phyloP scores from a whole-genome alignment of 345 rosid species.

The Punica granatum region DNA sequence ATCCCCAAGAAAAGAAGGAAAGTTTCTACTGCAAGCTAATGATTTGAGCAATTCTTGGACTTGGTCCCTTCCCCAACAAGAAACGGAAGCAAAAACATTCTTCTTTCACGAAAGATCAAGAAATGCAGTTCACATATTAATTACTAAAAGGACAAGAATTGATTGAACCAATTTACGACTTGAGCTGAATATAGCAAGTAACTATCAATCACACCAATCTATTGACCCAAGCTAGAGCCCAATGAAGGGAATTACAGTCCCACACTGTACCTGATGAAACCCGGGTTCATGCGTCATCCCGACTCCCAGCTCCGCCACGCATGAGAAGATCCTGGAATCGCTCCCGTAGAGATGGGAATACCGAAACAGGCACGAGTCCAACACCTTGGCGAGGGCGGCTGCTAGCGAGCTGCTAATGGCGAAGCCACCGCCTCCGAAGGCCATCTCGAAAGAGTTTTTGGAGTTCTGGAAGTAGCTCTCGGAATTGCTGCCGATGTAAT shows the following conservation, averaged over 20 bases:
- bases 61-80: neutral
- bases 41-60: constrained; percentile 1
- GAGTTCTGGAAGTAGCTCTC: constrained; percentile 76
- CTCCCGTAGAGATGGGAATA: constrained; percentile 82
- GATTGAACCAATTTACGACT: neutral
- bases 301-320: constrained; percentile 82
- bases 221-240: neutral
- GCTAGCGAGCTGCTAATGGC: constrained; percentile 66
- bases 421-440: constrained; percentile 90
- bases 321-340: constrained; percentile 75
- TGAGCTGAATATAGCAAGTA: neutral
- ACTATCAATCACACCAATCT: neutral
- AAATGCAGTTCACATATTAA: neutral
- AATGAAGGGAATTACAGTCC: neutral
- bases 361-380: constrained; percentile 74
- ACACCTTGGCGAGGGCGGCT: constrained; percentile 46
- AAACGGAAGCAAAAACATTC: neutral
- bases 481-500: constrained; percentile 71
- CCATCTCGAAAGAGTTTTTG: constrained; percentile 83
- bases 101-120: neutral
- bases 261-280: constrained; percentile 73
- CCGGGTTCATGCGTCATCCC: constrained; percentile 80
- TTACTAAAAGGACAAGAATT: neutral
- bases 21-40: neutral
- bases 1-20: neutral